Conservation (phyloP, 306 rosid genomes). For the Phaseolus lunatus region DNA sequence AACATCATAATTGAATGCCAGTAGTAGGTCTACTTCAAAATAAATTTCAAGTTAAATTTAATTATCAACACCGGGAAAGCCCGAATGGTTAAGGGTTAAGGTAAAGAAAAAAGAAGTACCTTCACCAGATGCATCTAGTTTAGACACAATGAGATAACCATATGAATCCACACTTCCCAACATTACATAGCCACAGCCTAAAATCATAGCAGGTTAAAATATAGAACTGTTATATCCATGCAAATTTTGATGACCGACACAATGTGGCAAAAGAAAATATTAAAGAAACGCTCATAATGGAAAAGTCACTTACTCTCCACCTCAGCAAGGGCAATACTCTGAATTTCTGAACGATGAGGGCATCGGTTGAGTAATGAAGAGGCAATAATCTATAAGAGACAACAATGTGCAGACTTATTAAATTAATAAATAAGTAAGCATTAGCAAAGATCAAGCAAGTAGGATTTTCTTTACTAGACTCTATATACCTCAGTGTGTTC, state of each 20-base stretch:
- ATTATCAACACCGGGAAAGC: constrained; percentile 13
- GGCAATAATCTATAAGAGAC: constrained; percentile 57
- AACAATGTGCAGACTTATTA: constrained; percentile 25
- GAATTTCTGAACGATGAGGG: constrained; percentile 96
- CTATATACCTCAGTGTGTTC: constrained; percentile 62
- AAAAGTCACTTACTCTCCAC: constrained; percentile 67
- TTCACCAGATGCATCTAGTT: constrained; percentile 67
- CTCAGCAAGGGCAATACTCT: constrained; percentile 78
- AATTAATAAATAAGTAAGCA: constrained; percentile 10
- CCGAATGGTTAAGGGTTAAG: constrained; percentile 13
- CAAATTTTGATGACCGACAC: constrained; percentile 23
- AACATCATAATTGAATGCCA: neutral
- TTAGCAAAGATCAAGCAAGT: constrained; percentile 21
- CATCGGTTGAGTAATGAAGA: constrained; percentile 70
- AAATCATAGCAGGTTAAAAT: constrained; percentile 37
- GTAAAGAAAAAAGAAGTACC: constrained; percentile 52
- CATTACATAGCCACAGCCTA: constrained; percentile 67
- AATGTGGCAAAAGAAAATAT: constrained; percentile 13
- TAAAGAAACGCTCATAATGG: constrained; percentile 13
- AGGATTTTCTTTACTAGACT: constrained; percentile 7
- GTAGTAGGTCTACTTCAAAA: neutral
- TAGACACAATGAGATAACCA: constrained; percentile 90
- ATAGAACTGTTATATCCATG: neutral
- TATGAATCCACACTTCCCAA: constrained; percentile 92
- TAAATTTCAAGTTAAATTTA: constrained; percentile 26